Percentiles rank a stretch among this genome's conserved stretches.
phyloP scores from a whole-genome alignment of 768 basidiomycete genomes.

The Rhizopogon vesiculosus region DNA sequence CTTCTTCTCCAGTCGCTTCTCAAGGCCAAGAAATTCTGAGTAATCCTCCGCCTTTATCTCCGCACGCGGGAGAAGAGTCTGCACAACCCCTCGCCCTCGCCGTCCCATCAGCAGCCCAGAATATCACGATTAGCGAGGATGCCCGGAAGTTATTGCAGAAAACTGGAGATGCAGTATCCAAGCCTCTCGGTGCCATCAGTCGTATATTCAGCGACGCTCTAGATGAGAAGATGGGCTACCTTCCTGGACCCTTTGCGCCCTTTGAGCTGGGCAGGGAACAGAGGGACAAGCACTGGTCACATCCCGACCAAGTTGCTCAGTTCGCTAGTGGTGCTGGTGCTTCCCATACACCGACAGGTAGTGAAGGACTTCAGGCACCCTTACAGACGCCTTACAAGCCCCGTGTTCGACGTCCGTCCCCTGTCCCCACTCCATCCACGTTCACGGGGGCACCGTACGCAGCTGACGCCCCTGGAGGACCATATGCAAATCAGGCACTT shows the following conservation, averaged over 20 bases:
- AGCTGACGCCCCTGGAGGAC: constrained; percentile 28
- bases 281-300: constrained; percentile 32
- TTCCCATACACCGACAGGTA: constrained; percentile 37
- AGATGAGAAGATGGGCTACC: constrained; percentile 61
- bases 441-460: constrained; percentile 12
- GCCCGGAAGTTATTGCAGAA: constrained; percentile 82
- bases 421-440: constrained; percentile 22
- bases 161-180: constrained; percentile 87
- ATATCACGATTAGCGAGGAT: constrained; percentile 47
- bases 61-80: constrained; percentile 84
- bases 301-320: constrained; percentile 32
- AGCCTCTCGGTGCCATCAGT: constrained; percentile 85
- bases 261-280: constrained; percentile 57
- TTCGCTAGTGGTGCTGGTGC: constrained; percentile 14
- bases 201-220: constrained; percentile 84
- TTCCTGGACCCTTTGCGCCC: constrained; percentile 68
- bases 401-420: constrained; percentile 55
- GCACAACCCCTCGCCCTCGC: constrained; percentile 74
- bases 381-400: constrained; percentile 72
- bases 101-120: constrained; percentile 33
- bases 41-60: constrained; percentile 30
- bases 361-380: constrained; percentile 18
- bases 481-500: constrained; percentile 30
- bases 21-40: constrained; percentile 33
- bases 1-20: constrained; percentile 27